Evolutionary conservation across 768 basidiomycete species (phyloP), one percentile per base, ranked within the genome.

Genomic region (Leccinum subgranulosum): DNA sequence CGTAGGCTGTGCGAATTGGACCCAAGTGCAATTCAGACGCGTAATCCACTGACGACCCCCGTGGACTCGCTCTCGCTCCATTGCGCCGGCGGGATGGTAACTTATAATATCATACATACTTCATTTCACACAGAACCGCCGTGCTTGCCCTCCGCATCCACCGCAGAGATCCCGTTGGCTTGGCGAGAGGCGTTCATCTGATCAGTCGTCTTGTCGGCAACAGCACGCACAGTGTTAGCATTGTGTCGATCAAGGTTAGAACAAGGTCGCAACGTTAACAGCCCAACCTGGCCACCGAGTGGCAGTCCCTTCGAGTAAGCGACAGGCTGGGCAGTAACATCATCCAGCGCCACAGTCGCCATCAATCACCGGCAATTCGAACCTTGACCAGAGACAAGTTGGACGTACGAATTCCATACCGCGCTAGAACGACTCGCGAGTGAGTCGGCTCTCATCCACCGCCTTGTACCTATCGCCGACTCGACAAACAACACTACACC

Each of bases 201-300:
- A 57, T 57, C 41, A 43, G 43, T 31, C 27, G 55, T 53, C 45
- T 33, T 51, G 43, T 58, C 43, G 8, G 55, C 19, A 29, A 27
- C 51, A 58, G 34, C 33, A 36, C 50, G 55, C 66, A 60, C 56
- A 59, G 66, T 56, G 50, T 58, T 47, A 47, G 15, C n/a, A 6
- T 39, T 33, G 28, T 19, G 53, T 55, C 36, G 7, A 23, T 29
- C 59, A 25, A 50, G 45, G 58, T 43, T 53, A 29, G 59, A 58
- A 70, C 64, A 70, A 68, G 68, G 69, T 70, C 54, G 66, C 53
- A 64, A 62, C 23, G 62, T 29, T 49, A 64, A 67, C 66, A 67
- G 64, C 64, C 66, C n/a, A 45, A 27, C 45, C n/a, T 49, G 34
- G 60, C 61, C 53, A 58, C 34, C 51, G 31, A 6, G 51, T 57